Percentiles rank a stretch among this genome's conserved stretches.
Conservation (phyloP, 169 alveolate genomes). For the Eimeria maxima region DNA sequence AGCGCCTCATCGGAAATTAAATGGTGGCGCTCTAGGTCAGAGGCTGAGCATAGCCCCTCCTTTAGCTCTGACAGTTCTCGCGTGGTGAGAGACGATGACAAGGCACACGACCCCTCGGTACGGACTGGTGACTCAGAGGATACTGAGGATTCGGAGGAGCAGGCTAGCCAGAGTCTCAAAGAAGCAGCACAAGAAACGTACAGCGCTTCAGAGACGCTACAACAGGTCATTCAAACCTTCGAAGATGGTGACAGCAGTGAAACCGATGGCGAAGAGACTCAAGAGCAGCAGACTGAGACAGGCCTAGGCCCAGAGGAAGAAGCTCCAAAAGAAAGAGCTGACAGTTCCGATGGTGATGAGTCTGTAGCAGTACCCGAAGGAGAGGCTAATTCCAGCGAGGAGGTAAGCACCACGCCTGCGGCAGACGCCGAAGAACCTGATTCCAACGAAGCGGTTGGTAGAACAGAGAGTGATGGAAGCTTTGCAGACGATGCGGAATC, state of each 20-base stretch:
- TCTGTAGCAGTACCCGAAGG: neutral
- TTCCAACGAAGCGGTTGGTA: neutral
- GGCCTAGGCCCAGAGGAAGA: neutral
- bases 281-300: neutral
- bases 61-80: constrained; percentile 27
- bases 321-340: neutral
- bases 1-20: neutral
- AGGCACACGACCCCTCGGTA: neutral
- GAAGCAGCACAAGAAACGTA: neutral
- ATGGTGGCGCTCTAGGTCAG: constrained; percentile 25
- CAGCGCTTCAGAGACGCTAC: neutral
- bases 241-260: neutral
- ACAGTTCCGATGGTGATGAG: neutral
- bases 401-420: neutral
- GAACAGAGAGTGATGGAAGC: neutral
- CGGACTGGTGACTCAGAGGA: neutral
- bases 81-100: neutral
- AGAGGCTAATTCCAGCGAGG: neutral
- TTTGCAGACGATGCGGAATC: neutral
- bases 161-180: neutral
- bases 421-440: neutral
- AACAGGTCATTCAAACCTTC: neutral
- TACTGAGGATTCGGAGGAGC: neutral
- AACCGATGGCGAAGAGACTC: neutral
- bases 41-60: constrained; percentile 9